Evolutionary conservation across 1,139 yeast species (phyloP).

Genomic region (Pichia cactophila): DNA sequence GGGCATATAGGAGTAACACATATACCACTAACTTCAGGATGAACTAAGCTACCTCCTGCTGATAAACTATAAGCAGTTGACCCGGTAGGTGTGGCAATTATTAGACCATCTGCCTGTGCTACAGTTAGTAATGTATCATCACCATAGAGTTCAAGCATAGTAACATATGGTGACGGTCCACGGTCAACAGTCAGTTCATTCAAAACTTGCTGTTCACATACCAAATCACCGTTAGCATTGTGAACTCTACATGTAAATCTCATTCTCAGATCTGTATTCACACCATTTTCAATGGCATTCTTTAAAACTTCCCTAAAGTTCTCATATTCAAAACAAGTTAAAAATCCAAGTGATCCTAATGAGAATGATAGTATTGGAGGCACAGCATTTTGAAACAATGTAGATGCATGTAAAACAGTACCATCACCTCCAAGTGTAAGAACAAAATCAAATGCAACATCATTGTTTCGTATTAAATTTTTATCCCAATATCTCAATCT

Average conservation of each 20-base stretch:
- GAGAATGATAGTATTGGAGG: slow-evolving; percentile 86
- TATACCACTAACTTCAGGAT: slow-evolving; percentile 83
- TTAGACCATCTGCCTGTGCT: slow-evolving; percentile 86
- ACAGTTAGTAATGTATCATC: slow-evolving; percentile 73
- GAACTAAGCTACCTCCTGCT: slow-evolving; percentile 87
- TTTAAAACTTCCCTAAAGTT: slow-evolving; percentile 52
- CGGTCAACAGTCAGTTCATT: slow-evolving; percentile 81
- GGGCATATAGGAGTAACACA: slow-evolving; percentile 92
- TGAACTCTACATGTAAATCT: slow-evolving; percentile 61
- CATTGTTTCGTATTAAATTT: slow-evolving; percentile 44
- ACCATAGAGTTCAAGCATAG: slow-evolving; percentile 76
- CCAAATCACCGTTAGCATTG: slow-evolving; percentile 45
- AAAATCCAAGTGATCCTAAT: slow-evolving; percentile 73
- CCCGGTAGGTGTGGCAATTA: slow-evolving; percentile 87
- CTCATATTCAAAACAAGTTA: slow-evolving; percentile 71
- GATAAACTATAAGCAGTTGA: slow-evolving; percentile 86
- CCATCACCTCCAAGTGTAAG: slow-evolving; percentile 89
- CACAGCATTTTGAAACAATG: slow-evolving; percentile 69
- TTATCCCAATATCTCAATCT: slow-evolving; percentile 64
- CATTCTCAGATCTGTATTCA: slow-evolving; percentile 73
- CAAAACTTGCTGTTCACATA: slow-evolving; percentile 71
- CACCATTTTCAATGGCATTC: slow-evolving; percentile 57
- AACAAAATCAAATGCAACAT: slow-evolving; percentile 65
- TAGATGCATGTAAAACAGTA: slow-evolving; percentile 73
- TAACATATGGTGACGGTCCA: slow-evolving; percentile 83